Percentiles rank a stretch among this genome's conserved stretches.
phyloP scores from a whole-genome alignment of 805 yeast species.

The Teunomyces kruisii region DNA sequence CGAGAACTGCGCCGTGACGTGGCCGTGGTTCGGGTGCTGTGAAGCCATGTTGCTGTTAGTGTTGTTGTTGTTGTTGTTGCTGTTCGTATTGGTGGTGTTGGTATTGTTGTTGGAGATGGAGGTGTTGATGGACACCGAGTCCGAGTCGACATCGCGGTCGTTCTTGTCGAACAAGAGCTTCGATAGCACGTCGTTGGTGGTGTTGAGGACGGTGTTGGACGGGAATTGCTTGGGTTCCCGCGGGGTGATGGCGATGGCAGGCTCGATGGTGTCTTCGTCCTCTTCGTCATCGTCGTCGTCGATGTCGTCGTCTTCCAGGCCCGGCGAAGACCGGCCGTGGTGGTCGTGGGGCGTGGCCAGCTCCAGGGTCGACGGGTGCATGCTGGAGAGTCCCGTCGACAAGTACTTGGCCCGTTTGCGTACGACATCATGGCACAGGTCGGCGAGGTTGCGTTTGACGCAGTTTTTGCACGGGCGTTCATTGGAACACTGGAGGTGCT shows the following conservation, averaged over 20 bases:
- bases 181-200: constrained; percentile 15
- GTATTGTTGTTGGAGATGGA: constrained; percentile 1
- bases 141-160: constrained; percentile 13
- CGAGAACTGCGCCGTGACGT: constrained; percentile 21
- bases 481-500: constrained; percentile 72
- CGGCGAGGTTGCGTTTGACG: constrained; percentile 55
- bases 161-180: constrained; percentile 16
- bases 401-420: constrained; percentile 51
- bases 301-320: no score
- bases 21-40: constrained; percentile 12
- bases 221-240: constrained; percentile 1
- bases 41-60: no score
- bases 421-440: constrained; percentile 56
- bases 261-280: not conserved
- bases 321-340: no score
- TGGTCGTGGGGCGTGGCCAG: no score
- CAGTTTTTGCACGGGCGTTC: constrained; percentile 74
- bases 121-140: constrained; percentile 10
- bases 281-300: not conserved
- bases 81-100: constrained; percentile 1
- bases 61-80: not conserved
- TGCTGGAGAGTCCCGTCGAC: constrained; percentile 1
- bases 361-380: no score
- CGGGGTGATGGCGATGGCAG: not conserved
- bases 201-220: constrained; percentile 18